phyloP scores from a whole-genome alignment of 2,329 filamentous ascomycete species.

The Exophiala bonariae region DNA sequence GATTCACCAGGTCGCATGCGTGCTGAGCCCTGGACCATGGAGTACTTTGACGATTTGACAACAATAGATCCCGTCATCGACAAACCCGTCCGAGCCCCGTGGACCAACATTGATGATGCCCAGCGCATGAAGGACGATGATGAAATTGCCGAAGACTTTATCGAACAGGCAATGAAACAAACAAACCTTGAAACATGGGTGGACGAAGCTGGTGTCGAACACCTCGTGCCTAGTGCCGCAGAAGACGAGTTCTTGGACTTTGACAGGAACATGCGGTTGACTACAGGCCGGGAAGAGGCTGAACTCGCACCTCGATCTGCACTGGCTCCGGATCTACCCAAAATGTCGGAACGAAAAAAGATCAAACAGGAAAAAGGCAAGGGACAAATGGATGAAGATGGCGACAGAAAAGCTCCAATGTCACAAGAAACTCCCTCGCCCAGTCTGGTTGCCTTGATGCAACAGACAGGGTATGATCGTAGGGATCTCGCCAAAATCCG shows the following conservation, averaged over 20 bases:
- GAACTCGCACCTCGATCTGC: conserved; percentile 51
- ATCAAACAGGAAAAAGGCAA: conserved; percentile 28
- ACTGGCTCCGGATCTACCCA: conserved; percentile 53
- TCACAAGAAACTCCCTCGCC: conserved; percentile 20
- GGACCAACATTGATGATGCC: conserved; percentile 55
- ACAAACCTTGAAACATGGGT: conserved; percentile 42
- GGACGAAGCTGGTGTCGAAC: conserved; percentile 21
- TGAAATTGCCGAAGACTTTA: conserved; percentile 62
- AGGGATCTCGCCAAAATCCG: conserved; percentile 54
- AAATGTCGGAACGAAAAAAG: conserved; percentile 38
- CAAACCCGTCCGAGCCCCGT: conserved; percentile 56
- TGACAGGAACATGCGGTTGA: conserved; percentile 45
- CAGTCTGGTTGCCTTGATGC: conserved; percentile 51
- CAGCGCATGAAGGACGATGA: conserved; percentile 62
- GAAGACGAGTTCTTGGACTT: conserved; percentile 22
- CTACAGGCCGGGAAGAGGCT: conserved; percentile 50
- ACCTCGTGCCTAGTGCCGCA: neutral
- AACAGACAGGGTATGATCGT: conserved; percentile 56
- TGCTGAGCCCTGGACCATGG: conserved; percentile 71
- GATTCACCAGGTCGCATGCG: conserved; percentile 65
- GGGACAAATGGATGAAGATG: conserved; percentile 29
- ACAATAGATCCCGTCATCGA: conserved; percentile 77
- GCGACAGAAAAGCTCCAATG: conserved; percentile 25
- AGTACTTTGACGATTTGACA: conserved; percentile 82
- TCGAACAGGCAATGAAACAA: conserved; percentile 43